These are phyloP conservation scores for Erythrobasidium hasegawianum DNA, from an alignment of 1,284 basidiomycete genomes.

Conservation along the genomic window DNA sequence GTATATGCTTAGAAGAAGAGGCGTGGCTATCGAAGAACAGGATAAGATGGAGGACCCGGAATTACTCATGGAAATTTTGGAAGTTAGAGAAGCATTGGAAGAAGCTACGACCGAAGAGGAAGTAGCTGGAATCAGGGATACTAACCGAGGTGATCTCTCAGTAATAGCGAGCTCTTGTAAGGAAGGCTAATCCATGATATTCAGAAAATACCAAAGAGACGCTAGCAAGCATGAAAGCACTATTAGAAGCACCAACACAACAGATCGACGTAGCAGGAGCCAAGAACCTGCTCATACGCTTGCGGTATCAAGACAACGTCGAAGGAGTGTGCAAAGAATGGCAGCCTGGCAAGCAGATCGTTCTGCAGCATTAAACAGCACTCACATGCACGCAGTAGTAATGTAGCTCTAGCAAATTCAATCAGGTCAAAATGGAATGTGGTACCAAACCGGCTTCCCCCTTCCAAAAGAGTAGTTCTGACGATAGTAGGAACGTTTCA, in stretches of 20 bases:
- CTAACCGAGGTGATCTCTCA: constrained; percentile 60
- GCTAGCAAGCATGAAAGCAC: constrained; percentile 54
- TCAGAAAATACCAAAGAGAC: constrained; percentile 59
- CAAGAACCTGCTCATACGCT: constrained; percentile 58
- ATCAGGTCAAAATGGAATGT: too few species aligned
- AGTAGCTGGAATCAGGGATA: constrained; percentile 57
- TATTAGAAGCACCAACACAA: constrained; percentile 54
- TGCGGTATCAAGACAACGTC: constrained; percentile 75
- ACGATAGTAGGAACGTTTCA: too few species aligned
- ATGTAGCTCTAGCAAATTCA: too few species aligned
- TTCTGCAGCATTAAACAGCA: constrained; percentile 38
- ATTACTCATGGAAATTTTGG: constrained; percentile 74
- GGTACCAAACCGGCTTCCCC: too few species aligned
- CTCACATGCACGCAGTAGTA: too few species aligned
- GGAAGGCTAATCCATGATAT: not conserved
- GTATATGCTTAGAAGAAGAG: constrained; percentile 62
- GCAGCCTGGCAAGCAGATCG: constrained; percentile 43
- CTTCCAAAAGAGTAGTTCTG: too few species aligned
- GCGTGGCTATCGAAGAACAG: constrained; percentile 62
- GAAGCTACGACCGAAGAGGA: constrained; percentile 57
- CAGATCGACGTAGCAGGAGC: constrained; percentile 61
- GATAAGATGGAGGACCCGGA: constrained; percentile 70
- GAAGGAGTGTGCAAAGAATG: constrained; percentile 61
- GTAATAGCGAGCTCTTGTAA: constrained; percentile 3
- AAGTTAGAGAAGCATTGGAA: constrained; percentile 74